Evolutionary conservation across 1,284 basidiomycete genomes (phyloP).

Genomic region (Ganoderma multipileum): DNA sequence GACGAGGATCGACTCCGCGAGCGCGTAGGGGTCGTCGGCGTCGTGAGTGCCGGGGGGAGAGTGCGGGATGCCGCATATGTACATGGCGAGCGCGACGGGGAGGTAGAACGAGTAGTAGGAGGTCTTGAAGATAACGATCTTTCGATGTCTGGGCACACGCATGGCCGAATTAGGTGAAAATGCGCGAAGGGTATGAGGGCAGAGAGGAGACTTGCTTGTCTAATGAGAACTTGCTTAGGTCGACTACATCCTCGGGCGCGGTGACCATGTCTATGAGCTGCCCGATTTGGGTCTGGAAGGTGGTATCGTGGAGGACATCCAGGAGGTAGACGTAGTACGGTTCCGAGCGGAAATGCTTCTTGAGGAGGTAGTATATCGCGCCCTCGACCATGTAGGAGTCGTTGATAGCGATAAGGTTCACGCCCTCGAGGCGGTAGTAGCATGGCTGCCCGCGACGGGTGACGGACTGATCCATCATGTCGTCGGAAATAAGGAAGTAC

Average conservation of each 20-base stretch:
- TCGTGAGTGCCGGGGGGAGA: conserved; percentile 30
- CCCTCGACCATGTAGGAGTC: conserved; percentile 97
- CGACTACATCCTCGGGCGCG: conserved; percentile 90
- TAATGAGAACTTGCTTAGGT: conserved; percentile 88
- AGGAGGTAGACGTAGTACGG: conserved; percentile 89
- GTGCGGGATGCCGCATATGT: conserved; percentile 73
- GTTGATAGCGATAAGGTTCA: conserved; percentile 96
- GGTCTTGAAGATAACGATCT: conserved; percentile 98
- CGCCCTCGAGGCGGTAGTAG: conserved; percentile 85
- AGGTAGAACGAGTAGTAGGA: conserved; percentile 99
- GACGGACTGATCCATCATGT: conserved; percentile 96
- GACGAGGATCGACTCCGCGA: conserved; percentile 86
- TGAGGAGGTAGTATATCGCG: conserved; percentile 92
- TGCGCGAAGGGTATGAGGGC: conserved; percentile 1
- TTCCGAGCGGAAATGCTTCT: conserved; percentile 86
- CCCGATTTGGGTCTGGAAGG: conserved; percentile 95
- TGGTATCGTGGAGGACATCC: conserved; percentile 92
- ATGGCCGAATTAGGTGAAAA: not conserved
- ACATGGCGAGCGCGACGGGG: conserved; percentile 94
- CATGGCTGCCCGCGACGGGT: conserved; percentile 96
- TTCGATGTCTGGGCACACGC: conserved; percentile 69
- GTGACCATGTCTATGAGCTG: conserved; percentile 97
- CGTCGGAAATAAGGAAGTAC: conserved; percentile 97
- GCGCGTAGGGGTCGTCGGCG: conserved; percentile 71
- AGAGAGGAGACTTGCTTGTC: conserved; percentile 64